These are phyloP conservation scores for Cucumis cinereus DNA, from an alignment of 306 rosid species.

Conservation along the genomic window DNA sequence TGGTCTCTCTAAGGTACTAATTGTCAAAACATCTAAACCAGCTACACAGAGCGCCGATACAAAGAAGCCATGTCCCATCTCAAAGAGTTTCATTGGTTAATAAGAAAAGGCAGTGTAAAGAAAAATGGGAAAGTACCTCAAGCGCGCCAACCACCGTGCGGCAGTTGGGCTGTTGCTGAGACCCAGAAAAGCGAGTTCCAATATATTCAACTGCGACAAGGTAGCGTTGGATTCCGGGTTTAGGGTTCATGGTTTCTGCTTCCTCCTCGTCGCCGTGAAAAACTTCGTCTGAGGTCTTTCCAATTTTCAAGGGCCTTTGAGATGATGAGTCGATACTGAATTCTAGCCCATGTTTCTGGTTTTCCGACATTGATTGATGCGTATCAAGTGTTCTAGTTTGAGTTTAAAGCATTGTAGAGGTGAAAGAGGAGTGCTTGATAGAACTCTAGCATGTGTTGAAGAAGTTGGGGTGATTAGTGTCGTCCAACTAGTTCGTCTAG, in stretches of 20 bases:
- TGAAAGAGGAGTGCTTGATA: not conserved
- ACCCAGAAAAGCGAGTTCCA: constrained; percentile 80
- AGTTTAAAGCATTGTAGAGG: not conserved
- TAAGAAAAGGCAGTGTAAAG: not conserved
- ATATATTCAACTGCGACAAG: constrained; percentile 72
- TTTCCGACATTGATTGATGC: constrained; percentile 24
- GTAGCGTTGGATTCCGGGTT: constrained; percentile 54
- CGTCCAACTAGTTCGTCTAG: too few relatives aligned
- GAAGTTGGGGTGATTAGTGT: too few relatives aligned
- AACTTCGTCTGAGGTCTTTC: constrained; percentile 22
- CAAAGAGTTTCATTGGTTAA: not conserved
- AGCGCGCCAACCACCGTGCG: constrained; percentile 87
- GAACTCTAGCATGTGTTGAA: not conserved
- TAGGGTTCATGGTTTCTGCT: constrained; percentile 29
- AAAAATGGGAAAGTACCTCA: constrained; percentile 26
- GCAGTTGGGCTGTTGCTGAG: constrained; percentile 64
- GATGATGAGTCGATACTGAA: constrained; percentile 12
- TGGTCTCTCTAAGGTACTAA: not conserved
- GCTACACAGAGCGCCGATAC: not conserved
- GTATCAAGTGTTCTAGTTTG: not conserved
- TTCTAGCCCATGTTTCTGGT: constrained; percentile 31
- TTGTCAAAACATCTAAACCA: not conserved
- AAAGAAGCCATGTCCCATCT: not conserved
- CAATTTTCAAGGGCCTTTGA: constrained; percentile 40
- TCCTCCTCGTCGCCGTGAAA: constrained; percentile 14